Percentiles rank a stretch among this genome's conserved stretches.
Evolutionary conservation across 257 asterid genomes (phyloP).

Genomic region (Fraxinus pennsylvanica): DNA sequence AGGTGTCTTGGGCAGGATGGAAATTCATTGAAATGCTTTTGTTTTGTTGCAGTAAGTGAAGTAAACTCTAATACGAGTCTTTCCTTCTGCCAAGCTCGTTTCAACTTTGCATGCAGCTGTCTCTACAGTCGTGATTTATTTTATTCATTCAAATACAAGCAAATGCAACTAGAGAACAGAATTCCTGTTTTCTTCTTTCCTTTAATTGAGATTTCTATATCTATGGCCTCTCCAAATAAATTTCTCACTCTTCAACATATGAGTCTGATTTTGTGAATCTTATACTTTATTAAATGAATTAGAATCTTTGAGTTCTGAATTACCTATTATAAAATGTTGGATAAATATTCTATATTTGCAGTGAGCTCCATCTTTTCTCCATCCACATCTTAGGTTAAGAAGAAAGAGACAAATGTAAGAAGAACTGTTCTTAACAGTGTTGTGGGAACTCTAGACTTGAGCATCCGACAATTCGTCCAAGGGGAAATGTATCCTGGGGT

Average conservation of each 20-base stretch:
- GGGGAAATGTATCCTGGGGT: slow-evolving; percentile 92
- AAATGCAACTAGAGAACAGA: background rate
- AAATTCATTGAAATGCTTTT: slow-evolving; percentile 76
- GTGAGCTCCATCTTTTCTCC: background rate
- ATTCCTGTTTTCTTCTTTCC: background rate
- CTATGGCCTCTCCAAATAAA: background rate
- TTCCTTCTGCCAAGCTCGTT: slow-evolving; percentile 9
- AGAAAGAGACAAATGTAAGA: slow-evolving; percentile 77
- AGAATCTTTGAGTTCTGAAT: slow-evolving; percentile 9
- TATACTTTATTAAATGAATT: slow-evolving; percentile 4
- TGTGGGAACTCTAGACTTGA: slow-evolving; percentile 88
- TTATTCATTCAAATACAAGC: slow-evolving; percentile 8
- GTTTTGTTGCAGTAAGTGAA: slow-evolving; percentile 79
- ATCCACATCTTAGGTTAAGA: slow-evolving; percentile 58
- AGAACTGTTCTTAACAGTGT: slow-evolving; percentile 85
- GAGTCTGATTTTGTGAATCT: background rate
- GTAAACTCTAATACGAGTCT: slow-evolving; percentile 9
- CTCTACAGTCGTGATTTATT: slow-evolving; percentile 6
- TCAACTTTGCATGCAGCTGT: slow-evolving; percentile 13
- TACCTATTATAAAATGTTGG: slow-evolving; percentile 5
- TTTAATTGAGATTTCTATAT: background rate
- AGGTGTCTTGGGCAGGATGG: slow-evolving; percentile 83
- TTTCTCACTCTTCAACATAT: slow-evolving; percentile 7
- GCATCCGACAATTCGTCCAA: slow-evolving; percentile 70
- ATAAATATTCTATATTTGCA: slow-evolving; percentile 13